Base-by-base conservation (phyloP, 2,329 filamentous ascomycete species). In the Cercospora nicotianae region DNA sequence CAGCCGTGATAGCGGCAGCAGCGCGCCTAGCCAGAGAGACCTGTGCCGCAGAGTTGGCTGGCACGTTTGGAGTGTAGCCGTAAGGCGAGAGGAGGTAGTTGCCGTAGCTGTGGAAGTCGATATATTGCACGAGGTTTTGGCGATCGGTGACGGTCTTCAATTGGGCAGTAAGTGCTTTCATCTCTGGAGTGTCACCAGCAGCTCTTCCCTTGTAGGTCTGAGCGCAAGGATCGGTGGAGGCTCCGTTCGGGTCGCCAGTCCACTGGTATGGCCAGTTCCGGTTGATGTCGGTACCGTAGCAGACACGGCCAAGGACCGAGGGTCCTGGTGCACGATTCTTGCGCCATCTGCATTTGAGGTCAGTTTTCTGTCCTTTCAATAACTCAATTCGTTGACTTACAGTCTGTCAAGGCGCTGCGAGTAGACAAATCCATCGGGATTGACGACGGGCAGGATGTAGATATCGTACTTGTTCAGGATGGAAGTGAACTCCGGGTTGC, bases 81-180 rank as follows among this genome's bases (percentile, higher is more conserved):
- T 89, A 90, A 1, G 82, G 85, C 18, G 84, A 82, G 67, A 87
- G 82, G 67, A 89, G 83, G 33, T 87, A 80, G 72, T 90, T 87
- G 10, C 83, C 85, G 78, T 89, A 91, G 0, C 86, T 83, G 78
- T 91, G 89, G 75, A 86, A 87, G 77, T 91, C 89, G 70, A 90
- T 85, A 77, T 86, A 91, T 2, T 89, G 80, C 73, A 86, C 85
- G 48, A 90, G 79, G 1, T 86, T 85, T 68, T 85, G 81, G 16
- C 76, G 76, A 2, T 75, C 74, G 3, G 80, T 79, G 26, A 88
- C 74, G 45, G 77, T 73, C 59, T 81, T 79, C 20, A 86, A 79
- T 57, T 84, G 83, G 5, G 81, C 79, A 31, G 81, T 81, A 8
- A 90, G 79, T 0, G 79, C 83, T 67, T 80, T 79, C 70, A 80